Conservation (phyloP, 2,329 filamentous ascomycete genomes). For the Mariannaea elegans region DNA sequence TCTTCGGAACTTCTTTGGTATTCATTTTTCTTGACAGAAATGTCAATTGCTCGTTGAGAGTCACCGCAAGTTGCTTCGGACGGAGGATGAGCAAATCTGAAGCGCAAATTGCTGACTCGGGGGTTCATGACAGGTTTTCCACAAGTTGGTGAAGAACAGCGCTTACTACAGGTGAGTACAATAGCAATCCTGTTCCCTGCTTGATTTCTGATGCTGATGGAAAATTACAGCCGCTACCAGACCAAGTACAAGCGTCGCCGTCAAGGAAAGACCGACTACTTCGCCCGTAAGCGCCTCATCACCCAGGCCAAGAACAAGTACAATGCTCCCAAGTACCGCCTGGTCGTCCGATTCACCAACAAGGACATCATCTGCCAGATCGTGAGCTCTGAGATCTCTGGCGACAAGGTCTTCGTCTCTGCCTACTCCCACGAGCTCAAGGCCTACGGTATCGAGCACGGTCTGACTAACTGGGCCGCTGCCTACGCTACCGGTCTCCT, state of each 20-base stretch:
- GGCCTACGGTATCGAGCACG: constrained; percentile 97
- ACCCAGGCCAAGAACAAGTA: constrained; percentile 99
- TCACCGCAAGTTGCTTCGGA: constrained; percentile 99
- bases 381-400: constrained; percentile 92
- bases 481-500: constrained; percentile 97
- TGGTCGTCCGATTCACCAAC: constrained; percentile 99
- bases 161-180: constrained; percentile 94
- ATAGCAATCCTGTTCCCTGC: neutral
- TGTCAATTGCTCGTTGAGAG: constrained; percentile 64
- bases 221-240: constrained; percentile 83
- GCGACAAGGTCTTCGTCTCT: constrained; percentile 94
- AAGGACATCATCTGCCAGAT: constrained; percentile 99
- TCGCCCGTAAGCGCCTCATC: constrained; percentile 99
- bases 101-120: constrained; percentile 99
- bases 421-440: constrained; percentile 98
- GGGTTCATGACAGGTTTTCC: constrained; percentile 77
- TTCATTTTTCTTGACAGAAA: constrained; percentile 52
- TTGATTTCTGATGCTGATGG: constrained; percentile 36
- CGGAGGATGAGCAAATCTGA: constrained; percentile 73
- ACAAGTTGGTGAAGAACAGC: constrained; percentile 96
- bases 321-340: constrained; percentile 99
- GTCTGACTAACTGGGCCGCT: constrained; percentile 99
- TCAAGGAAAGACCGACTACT: constrained; percentile 99
- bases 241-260: constrained; percentile 99
- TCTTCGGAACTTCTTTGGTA: constrained; percentile 31